Percentiles rank a stretch among this genome's conserved stretches.
Conservation (phyloP, 441 rosid genomes). For the Arabidopsis lyrata region DNA sequence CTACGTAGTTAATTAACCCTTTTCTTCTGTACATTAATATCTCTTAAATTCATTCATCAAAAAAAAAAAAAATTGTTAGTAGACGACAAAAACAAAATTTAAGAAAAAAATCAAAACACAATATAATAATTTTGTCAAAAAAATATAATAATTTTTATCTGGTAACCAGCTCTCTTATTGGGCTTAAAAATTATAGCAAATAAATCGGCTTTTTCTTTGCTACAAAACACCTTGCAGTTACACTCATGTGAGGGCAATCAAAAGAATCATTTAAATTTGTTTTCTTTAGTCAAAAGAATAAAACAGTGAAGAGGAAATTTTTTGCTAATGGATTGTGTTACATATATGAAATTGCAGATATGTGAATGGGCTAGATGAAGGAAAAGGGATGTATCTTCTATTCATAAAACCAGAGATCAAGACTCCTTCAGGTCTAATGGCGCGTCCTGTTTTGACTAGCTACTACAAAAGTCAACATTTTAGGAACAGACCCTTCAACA, state of each 20-base stretch:
- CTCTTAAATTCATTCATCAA: too few species aligned
- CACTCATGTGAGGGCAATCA: neutral
- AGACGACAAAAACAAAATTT: too few species aligned
- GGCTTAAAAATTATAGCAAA: neutral
- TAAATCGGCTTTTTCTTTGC: neutral
- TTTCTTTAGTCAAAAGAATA: neutral
- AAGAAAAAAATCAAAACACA: too few species aligned
- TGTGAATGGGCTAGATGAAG: conserved; percentile 78
- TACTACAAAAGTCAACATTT: conserved; percentile 85
- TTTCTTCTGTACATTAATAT: too few species aligned
- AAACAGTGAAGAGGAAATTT: neutral
- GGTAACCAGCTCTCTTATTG: neutral
- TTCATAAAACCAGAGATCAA: conserved; percentile 83
- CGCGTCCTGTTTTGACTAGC: conserved; percentile 90
- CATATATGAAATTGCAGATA: conserved; percentile 54
- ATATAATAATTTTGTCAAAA: too few species aligned
- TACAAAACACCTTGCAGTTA: neutral
- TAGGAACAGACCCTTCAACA: conserved; percentile 74
- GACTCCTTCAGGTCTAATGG: conserved; percentile 83
- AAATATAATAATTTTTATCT: neutral
- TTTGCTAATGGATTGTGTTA: conserved; percentile 19
- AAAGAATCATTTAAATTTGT: neutral
- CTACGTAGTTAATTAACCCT: neutral
- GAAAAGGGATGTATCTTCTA: conserved; percentile 86
- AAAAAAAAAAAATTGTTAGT: too few species aligned